Evolutionary conservation across 257 asterid species (phyloP).

Genomic region (Ajuga chamaepitys): DNA sequence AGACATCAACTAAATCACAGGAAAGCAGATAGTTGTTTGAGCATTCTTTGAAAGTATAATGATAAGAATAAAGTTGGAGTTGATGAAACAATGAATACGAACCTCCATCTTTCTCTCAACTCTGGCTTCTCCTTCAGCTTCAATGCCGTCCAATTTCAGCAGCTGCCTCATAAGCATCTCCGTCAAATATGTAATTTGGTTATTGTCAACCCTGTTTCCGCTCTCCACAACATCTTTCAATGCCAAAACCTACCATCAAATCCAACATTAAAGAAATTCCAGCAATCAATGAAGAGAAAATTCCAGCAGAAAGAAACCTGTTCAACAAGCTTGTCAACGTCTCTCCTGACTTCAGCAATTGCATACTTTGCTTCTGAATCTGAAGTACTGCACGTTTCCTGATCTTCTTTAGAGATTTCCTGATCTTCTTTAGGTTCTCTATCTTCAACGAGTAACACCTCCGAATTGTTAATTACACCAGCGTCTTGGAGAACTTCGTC

Average conservation of each 20-base stretch:
- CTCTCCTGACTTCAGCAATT: slow-evolving; percentile 59
- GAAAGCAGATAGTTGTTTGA: not conserved
- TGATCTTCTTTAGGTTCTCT: slow-evolving; percentile 7
- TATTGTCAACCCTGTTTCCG: slow-evolving; percentile 55
- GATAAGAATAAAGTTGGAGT: not conserved
- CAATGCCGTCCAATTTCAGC: slow-evolving; percentile 80
- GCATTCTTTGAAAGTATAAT: not conserved
- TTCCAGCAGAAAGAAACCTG: slow-evolving; percentile 37
- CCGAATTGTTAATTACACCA: slow-evolving; percentile 56
- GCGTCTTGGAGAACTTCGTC: slow-evolving; percentile 47
- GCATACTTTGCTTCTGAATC: slow-evolving; percentile 52
- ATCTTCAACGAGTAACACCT: slow-evolving; percentile 44
- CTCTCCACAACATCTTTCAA: slow-evolving; percentile 45
- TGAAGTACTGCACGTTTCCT: slow-evolving; percentile 27
- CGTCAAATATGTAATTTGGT: slow-evolving; percentile 47
- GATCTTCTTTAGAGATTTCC: slow-evolving; percentile 28
- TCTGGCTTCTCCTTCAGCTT: slow-evolving; percentile 91
- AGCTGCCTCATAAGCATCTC: slow-evolving; percentile 95
- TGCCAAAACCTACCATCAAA: slow-evolving; percentile 45
- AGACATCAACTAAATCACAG: not conserved
- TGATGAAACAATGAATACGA: slow-evolving; percentile 17
- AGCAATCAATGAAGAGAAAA: not conserved
- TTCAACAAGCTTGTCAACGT: slow-evolving; percentile 61
- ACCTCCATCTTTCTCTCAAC: slow-evolving; percentile 74
- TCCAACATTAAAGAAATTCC: not conserved